These are phyloP conservation scores for Fusarium pilosicola DNA, from an alignment of 2,329 filamentous ascomycete species.

Conservation along the genomic window DNA sequence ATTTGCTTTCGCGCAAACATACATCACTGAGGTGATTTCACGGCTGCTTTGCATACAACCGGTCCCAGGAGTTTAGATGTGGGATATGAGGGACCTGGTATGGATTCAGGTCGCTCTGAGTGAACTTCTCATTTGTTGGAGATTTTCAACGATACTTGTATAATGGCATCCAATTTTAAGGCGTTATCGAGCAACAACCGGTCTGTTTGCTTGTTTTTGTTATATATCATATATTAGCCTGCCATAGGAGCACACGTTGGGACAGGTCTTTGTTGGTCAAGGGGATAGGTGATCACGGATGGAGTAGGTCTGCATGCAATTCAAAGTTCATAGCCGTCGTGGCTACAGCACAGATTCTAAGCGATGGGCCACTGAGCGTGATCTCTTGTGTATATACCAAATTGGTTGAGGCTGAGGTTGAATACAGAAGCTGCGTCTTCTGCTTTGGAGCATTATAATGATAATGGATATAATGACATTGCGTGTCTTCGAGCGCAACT, in stretches of 20 bases:
- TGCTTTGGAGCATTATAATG: constrained; percentile 22
- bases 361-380: constrained; percentile 24
- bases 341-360: constrained; percentile 11
- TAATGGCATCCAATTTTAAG: constrained; percentile 24
- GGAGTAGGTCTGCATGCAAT: constrained; percentile 27
- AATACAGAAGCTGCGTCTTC: constrained; percentile 40
- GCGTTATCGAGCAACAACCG: constrained; percentile 35
- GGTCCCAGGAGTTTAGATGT: constrained; percentile 3
- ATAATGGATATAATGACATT: constrained; percentile 24
- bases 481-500: not conserved
- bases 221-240: constrained; percentile 15
- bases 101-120: constrained; percentile 20
- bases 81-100: constrained; percentile 11
- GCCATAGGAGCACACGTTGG: constrained; percentile 5
- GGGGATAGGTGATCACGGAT: constrained; percentile 2
- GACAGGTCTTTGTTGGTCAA: constrained; percentile 3
- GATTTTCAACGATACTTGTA: constrained; percentile 23
- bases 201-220: constrained; percentile 18
- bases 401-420: constrained; percentile 29
- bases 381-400: constrained; percentile 37
- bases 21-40: constrained; percentile 23
- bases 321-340: constrained; percentile 12
- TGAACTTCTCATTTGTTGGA: constrained; percentile 31
- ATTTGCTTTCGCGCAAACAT: constrained; percentile 32
- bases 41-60: constrained; percentile 13